Conservation (phyloP, 768 basidiomycete species). For the Phylloporus sp. region DNA sequence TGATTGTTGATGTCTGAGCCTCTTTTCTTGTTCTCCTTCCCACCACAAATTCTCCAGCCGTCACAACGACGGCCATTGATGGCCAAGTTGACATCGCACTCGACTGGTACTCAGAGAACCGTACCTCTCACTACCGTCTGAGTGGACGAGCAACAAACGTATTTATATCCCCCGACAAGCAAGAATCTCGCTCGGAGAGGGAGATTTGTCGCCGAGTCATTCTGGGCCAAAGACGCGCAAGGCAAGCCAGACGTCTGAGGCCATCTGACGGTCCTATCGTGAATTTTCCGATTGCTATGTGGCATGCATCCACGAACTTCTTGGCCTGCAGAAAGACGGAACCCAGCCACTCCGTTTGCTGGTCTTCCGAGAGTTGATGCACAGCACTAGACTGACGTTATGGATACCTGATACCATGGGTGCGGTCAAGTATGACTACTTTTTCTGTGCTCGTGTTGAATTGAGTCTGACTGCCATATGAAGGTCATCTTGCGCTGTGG, state of each 20-base stretch:
- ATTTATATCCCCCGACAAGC: background rate
- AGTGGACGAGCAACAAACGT: constrained; percentile 9
- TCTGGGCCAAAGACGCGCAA: constrained; percentile 1
- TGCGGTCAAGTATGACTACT: background rate
- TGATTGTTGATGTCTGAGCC: too few relatives aligned
- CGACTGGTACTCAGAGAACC: background rate
- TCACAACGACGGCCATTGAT: background rate
- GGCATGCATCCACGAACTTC: background rate
- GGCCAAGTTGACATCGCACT: background rate
- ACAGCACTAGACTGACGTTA: background rate
- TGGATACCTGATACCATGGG: constrained; percentile 2
- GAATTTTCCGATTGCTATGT: background rate
- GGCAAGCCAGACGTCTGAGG: background rate
- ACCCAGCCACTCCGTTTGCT: constrained; percentile 9
- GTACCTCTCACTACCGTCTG: constrained; percentile 3
- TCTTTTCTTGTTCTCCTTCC: too few relatives aligned
- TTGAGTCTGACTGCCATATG: background rate
- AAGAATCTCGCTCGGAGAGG: background rate
- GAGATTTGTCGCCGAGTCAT: background rate
- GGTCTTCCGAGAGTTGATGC: background rate
- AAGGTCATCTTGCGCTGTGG: constrained; percentile 7
- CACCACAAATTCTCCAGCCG: background rate
- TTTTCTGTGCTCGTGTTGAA: background rate
- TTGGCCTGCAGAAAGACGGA: background rate
- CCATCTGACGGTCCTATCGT: background rate